Evolutionary conservation across 2,329 filamentous ascomycete species (phyloP).

Genomic region (Monosporascus sp.): DNA sequence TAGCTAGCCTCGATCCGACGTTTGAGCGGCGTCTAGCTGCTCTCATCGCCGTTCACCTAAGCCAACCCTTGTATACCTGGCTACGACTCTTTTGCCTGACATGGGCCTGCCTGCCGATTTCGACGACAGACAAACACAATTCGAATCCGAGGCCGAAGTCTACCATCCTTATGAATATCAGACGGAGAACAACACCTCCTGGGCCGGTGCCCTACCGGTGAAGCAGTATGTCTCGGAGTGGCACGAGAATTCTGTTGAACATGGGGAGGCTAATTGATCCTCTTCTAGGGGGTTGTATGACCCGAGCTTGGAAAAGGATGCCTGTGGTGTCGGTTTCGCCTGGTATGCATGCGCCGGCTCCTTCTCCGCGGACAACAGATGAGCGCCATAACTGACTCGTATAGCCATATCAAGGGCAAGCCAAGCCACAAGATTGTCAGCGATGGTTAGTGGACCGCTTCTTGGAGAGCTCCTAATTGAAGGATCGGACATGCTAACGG

Average conservation of each 20-base stretch:
- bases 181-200: slow-evolving; percentile 76
- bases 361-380: neutral
- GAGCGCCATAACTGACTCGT: slow-evolving; percentile 8
- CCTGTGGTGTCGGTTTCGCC: slow-evolving; percentile 97
- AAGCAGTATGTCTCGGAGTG: slow-evolving; percentile 61
- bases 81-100: slow-evolving; percentile 50
- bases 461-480: neutral
- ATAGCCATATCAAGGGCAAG: slow-evolving; percentile 93
- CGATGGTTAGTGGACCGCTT: slow-evolving; percentile 67
- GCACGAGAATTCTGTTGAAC: neutral
- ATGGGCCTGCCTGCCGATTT: slow-evolving; percentile 63
- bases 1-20: neutral
- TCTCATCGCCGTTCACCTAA: slow-evolving; percentile 3
- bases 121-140: slow-evolving; percentile 61
- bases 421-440: slow-evolving; percentile 97
- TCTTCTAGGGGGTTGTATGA: slow-evolving; percentile 75
- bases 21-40: slow-evolving; percentile 8
- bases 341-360: slow-evolving; percentile 52
- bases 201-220: slow-evolving; percentile 91
- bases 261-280: slow-evolving; percentile 9
- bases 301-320: slow-evolving; percentile 95
- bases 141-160: slow-evolving; percentile 54
- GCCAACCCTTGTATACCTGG: neutral
- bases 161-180: slow-evolving; percentile 80
- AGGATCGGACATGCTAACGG: slow-evolving; percentile 25